Evolutionary conservation across 495 filamentous ascomycete genomes (phyloP).

Genomic region (Corynascus novoguineensis): DNA sequence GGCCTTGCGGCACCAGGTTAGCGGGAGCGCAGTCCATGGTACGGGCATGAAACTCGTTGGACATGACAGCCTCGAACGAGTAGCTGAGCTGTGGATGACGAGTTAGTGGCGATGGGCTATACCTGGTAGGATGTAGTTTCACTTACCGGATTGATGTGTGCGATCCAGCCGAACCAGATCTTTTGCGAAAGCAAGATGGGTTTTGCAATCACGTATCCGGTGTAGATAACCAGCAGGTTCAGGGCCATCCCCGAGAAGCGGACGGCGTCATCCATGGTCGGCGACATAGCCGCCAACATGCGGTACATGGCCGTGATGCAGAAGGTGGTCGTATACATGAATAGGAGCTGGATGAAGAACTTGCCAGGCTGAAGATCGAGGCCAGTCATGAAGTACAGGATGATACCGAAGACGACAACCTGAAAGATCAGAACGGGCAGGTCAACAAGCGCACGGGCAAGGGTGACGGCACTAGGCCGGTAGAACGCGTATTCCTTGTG

Average conservation of each 20-base stretch:
- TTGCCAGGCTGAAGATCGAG: slow-evolving; percentile 65
- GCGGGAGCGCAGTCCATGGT: slow-evolving; percentile 45
- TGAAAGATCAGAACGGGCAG: slow-evolving; percentile 66
- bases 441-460: slow-evolving; percentile 73
- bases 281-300: slow-evolving; percentile 59
- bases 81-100: slow-evolving; percentile 46
- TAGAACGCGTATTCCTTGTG: slow-evolving; percentile 85
- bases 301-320: slow-evolving; percentile 61
- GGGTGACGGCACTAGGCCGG: slow-evolving; percentile 69
- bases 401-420: slow-evolving; percentile 63
- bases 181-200: slow-evolving; percentile 53
- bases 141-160: slow-evolving; percentile 64
- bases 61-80: slow-evolving; percentile 61
- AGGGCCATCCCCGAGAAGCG: slow-evolving; percentile 48
- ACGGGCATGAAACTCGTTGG: slow-evolving; percentile 60
- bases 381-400: slow-evolving; percentile 73
- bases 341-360: slow-evolving; percentile 73
- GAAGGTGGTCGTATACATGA: slow-evolving; percentile 58
- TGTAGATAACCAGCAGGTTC: slow-evolving; percentile 72
- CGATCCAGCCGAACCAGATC: slow-evolving; percentile 74
- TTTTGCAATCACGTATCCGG: slow-evolving; percentile 66
- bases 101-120: not conserved
- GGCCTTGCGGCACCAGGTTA: slow-evolving; percentile 56
- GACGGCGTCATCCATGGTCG: slow-evolving; percentile 57
- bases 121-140: not conserved